Evolutionary conservation across 352 stramenopile genomes (phyloP).

Genomic region (Pythium oligandrum): DNA sequence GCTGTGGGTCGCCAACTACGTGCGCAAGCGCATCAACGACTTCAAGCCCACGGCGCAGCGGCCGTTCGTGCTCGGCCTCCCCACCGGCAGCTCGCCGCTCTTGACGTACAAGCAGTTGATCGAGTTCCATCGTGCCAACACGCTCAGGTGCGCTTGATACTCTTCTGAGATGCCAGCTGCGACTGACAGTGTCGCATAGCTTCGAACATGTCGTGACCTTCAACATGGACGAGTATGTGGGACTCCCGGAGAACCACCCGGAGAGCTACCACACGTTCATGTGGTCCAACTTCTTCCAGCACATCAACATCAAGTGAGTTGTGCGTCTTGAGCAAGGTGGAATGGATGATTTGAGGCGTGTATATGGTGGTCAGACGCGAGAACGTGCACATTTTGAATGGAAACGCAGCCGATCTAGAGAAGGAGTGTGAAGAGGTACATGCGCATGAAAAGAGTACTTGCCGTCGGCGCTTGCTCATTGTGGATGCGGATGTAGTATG

Average conservation of each 20-base stretch:
- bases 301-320: constrained; percentile 81
- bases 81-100: constrained; percentile 84
- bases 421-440: constrained; percentile 61
- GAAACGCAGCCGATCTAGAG: constrained; percentile 74
- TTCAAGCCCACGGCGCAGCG: constrained; percentile 64
- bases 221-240: constrained; percentile 91
- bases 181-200: constrained; percentile 17
- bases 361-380: constrained; percentile 32
- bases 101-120: constrained; percentile 80
- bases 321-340: background rate
- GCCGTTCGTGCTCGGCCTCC: constrained; percentile 85
- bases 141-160: constrained; percentile 24
- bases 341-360: background rate
- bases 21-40: constrained; percentile 72
- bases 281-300: constrained; percentile 87
- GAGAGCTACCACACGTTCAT: constrained; percentile 91
- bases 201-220: constrained; percentile 89
- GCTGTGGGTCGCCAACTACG: constrained; percentile 77
- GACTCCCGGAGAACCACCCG: constrained; percentile 64
- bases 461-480: too few species aligned
- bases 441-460: too few species aligned
- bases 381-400: constrained; percentile 87
- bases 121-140: constrained; percentile 41
- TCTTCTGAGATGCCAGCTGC: background rate
- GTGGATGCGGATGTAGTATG: constrained; percentile 34